These are phyloP conservation scores for Xylariaceae sp. DNA, from an alignment of 2,329 filamentous ascomycete genomes.

Conservation along the genomic window DNA sequence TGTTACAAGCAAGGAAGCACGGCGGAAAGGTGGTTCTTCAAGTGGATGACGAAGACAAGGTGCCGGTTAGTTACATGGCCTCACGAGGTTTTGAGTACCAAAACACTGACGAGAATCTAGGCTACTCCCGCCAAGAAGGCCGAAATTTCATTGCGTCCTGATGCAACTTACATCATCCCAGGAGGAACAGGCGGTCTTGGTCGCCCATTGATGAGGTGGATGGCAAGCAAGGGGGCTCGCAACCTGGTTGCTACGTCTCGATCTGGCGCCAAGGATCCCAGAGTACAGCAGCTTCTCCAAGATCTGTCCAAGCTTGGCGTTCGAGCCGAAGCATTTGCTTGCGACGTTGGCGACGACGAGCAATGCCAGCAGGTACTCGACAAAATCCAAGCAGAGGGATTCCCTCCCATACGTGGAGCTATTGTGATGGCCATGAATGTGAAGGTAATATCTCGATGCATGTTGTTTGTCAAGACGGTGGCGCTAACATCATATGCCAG, in stretches of 20 bases:
- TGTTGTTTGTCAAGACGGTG: no score
- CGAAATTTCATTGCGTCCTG: constrained; percentile 28
- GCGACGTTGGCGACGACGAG: constrained; percentile 27
- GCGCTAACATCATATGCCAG: constrained; percentile 15
- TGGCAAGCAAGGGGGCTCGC: constrained; percentile 38
- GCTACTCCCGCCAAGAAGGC: constrained; percentile 30
- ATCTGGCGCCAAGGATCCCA: constrained; percentile 29
- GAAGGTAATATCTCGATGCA: constrained; percentile 21
- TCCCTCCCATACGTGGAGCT: constrained; percentile 31
- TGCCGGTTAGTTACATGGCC: constrained; percentile 3
- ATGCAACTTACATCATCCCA: constrained; percentile 38
- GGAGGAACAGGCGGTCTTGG: constrained; percentile 40
- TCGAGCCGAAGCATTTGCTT: constrained; percentile 26
- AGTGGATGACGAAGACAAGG: constrained; percentile 30
- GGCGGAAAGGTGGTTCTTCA: constrained; percentile 32
- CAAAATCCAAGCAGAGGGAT: constrained; percentile 28
- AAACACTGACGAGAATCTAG: constrained; percentile 3
- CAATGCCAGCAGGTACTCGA: constrained; percentile 30
- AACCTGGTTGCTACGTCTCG: constrained; percentile 37
- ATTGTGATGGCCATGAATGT: constrained; percentile 35
- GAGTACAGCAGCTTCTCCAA: constrained; percentile 31
- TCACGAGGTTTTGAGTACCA: background rate
- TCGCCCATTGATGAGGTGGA: constrained; percentile 35
- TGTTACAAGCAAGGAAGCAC: constrained; percentile 31
- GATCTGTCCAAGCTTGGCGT: constrained; percentile 28